Base-by-base conservation (phyloP, 2,329 filamentous ascomycete species). In the Aspergillus brasiliensis region DNA sequence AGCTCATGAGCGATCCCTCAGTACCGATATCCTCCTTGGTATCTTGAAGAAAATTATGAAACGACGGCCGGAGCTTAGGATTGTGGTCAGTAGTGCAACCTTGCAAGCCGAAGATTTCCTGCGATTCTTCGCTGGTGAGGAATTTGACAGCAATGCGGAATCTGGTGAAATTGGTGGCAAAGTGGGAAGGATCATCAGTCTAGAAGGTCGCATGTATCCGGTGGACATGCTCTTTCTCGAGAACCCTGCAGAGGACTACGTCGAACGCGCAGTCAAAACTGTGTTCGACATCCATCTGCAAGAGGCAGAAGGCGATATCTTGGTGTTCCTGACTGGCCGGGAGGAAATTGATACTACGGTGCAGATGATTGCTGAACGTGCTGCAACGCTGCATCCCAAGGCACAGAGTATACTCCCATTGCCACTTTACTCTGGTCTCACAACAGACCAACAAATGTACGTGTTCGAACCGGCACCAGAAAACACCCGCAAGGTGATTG, bases 51-150 rank as follows among this genome's bases (percentile, higher is more conserved):
- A 98, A 75, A 94, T 99, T 53, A 80, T 87, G 57, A 91, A 86
- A 74, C 89, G 87, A 70, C 84, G 95, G 46, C 85, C 89, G 7
- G 93, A 97, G 60, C 77, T 98, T 55, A 87, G 92, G 19, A 90
- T 98, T 63, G 88, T 99, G 53, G 86, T 99, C 71, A 97, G 92
- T 77, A 97, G 92, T 75, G 95, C 95, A 3, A 98, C 95, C 0
- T 79, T 98, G 0, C 92, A 98, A 72, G 94, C 94, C 0, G 90
- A 97, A 68, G 86, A 89, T 8, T 97, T 97, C 69, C 77, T 94
- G 4, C 80, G 82, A 0, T 98, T 97, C 76, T 97, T 98, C 71
- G 76, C 77, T 8, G 79, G 78, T 1, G 79, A 81, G 23, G 71
- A 77, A n/a, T 73, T 69, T 19, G 64, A 75, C 10, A 70, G 74